These are phyloP conservation scores for Allium cepa DNA, from an alignment of 106 monocot genomes.

Conservation along the genomic window DNA sequence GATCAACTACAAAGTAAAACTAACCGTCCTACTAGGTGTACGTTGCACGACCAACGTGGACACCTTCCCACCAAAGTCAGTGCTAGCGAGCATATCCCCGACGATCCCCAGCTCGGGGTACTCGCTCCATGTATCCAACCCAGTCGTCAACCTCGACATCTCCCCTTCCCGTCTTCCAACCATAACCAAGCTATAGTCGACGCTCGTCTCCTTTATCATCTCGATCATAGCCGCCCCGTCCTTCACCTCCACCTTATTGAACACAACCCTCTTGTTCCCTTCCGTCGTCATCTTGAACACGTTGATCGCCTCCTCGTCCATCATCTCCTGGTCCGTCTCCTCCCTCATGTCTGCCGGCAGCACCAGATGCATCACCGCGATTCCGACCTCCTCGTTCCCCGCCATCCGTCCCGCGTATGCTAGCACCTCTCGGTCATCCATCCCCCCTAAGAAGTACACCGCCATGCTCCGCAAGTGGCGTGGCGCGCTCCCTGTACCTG, in stretches of 20 bases:
- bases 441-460: conserved; percentile 52
- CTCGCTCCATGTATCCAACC: conserved; percentile 39
- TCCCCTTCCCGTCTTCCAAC: conserved; percentile 45
- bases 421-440: conserved; percentile 72
- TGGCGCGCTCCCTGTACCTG: neutral
- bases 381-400: conserved; percentile 10
- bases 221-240: conserved; percentile 20
- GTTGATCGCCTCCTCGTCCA: conserved; percentile 18
- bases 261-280: conserved; percentile 24
- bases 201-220: conserved; percentile 10
- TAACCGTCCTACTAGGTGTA: too few relatives aligned
- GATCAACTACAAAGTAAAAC: too few relatives aligned
- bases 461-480: neutral
- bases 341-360: too few relatives aligned
- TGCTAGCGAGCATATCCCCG: conserved; percentile 45
- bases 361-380: conserved; percentile 24
- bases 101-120: conserved; percentile 56
- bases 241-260: conserved; percentile 27
- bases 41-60: conserved; percentile 42
- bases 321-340: neutral
- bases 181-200: conserved; percentile 22
- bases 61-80: conserved; percentile 24
- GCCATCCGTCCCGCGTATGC: conserved; percentile 39
- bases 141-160: conserved; percentile 23
- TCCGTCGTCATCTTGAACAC: conserved; percentile 4